phyloP scores from a whole-genome alignment of 1,284 basidiomycete species.

The Thelephora terrestris region DNA sequence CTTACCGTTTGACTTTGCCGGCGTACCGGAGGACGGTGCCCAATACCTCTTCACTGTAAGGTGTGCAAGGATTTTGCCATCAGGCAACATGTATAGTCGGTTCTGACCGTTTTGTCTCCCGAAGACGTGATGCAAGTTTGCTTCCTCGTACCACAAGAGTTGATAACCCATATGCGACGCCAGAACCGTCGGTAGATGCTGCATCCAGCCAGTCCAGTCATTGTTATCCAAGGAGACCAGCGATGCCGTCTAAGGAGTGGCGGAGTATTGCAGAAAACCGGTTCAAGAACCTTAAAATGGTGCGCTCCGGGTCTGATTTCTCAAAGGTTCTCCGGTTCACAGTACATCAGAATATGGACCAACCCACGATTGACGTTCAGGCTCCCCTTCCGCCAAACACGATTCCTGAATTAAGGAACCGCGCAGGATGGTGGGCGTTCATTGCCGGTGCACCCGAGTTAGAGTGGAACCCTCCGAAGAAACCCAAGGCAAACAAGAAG shows the following conservation, averaged over 20 bases:
- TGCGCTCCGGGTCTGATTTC: slow-evolving; percentile 15
- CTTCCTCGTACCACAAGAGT: slow-evolving; percentile 54
- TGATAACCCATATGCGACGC: slow-evolving; percentile 51
- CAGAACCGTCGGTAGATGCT: slow-evolving; percentile 16
- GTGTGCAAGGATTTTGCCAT: slow-evolving; percentile 25
- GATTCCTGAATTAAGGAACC: slow-evolving; percentile 59
- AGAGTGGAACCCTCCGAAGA: slow-evolving; percentile 52
- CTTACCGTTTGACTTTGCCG: slow-evolving; percentile 54
- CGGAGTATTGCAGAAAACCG: slow-evolving; percentile 40
- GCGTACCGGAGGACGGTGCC: slow-evolving; percentile 60
- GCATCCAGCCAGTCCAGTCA: slow-evolving; percentile 12
- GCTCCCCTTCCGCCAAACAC: slow-evolving; percentile 25
- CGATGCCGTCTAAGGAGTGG: slow-evolving; percentile 59
- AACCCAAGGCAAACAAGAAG: slow-evolving; percentile 22
- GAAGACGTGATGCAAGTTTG: slow-evolving; percentile 54
- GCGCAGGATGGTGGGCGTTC: slow-evolving; percentile 73
- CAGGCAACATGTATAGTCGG: slow-evolving; percentile 5
- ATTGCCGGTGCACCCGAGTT: slow-evolving; percentile 54
- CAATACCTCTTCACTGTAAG: slow-evolving; percentile 76
- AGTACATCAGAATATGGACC: slow-evolving; percentile 39
- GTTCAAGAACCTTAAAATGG: slow-evolving; percentile 59
- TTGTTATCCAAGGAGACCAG: slow-evolving; percentile 16
- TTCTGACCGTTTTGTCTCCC: slow-evolving; percentile 4
- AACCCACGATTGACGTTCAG: slow-evolving; percentile 45
- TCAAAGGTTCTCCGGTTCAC: slow-evolving; percentile 2